Evolutionary conservation across 441 rosid genomes (phyloP), one percentile per base, ranked within the genome.

Genomic region (Aquilaria agallochum): DNA sequence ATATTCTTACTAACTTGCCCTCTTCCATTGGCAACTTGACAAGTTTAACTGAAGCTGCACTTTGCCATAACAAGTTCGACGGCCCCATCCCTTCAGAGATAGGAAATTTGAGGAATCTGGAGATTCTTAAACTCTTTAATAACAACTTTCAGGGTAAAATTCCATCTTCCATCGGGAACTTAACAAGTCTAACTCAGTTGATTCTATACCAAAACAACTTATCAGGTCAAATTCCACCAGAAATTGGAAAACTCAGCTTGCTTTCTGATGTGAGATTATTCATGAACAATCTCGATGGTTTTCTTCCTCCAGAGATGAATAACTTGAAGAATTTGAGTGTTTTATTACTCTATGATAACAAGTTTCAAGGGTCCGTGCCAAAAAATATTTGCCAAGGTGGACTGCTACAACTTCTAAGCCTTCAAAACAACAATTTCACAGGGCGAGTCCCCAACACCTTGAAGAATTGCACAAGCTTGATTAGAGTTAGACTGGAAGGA

Each of bases 401-500:
- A 50, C 62, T 45, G 12, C 76, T 74, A 5, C 50, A 45, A 31
- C 68, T 52, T 14, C 67, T 80, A 64, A 67, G 67, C 14, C 74
- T 71, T 0, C 32, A 55, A 11, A 47, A 12, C 51, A 77, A 80
- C 70, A 53, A 50, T 65, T 77, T 77, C 68, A 46, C 68, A 0
- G 82, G 82, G 32, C 74, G 68, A 27, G 66, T 75, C 20, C 82
- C 80, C 8, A 15, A 0, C 3, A 76, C 76, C 72, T 60, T 75
- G 40, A 70, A 55, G 50, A 72, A 72, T 40, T 80, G 82, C 52
- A 55, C 1, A 14, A 54, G 61, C 48, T 44, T 77, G 32, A 56
- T 14, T 10, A 70, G 84, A 68, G 70, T 80, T 14, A 67, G 74
- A 53, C 80, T 80, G 9, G 71, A 77, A 3, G 9, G 58, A 13